Conservation (phyloP, 108 stramenopile species). For the Skeletonema grethae region DNA sequence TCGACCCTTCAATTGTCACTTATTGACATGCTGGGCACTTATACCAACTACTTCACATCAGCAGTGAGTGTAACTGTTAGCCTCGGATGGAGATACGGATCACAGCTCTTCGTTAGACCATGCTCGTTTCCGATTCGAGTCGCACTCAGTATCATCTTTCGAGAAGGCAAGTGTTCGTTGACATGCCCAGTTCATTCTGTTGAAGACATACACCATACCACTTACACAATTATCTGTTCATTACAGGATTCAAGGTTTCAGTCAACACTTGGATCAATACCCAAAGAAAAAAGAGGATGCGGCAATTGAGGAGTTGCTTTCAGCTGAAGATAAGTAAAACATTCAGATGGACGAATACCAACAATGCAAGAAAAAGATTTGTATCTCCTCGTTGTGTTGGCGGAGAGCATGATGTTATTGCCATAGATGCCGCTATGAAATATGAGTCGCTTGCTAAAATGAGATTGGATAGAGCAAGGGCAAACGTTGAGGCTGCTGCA, state of each 20-base stretch:
- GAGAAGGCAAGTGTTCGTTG: not conserved
- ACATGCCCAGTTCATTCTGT: not conserved
- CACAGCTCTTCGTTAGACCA: not conserved
- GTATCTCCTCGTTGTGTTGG: not conserved
- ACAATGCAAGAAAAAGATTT: slow-evolving; percentile 1
- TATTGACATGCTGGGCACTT: not conserved
- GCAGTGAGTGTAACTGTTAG: slow-evolving; percentile 9
- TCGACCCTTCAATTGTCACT: not conserved
- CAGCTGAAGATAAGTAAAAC: slow-evolving; percentile 23
- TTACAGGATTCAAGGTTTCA: slow-evolving; percentile 12
- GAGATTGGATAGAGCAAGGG: slow-evolving; percentile 22
- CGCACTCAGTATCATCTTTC: not conserved
- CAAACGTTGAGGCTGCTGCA: slow-evolving; percentile 14
- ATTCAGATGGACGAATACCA: slow-evolving; percentile 9
- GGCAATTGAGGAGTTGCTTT: slow-evolving; percentile 5
- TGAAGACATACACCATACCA: not conserved
- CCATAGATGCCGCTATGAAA: slow-evolving; percentile 24
- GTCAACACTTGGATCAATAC: slow-evolving; percentile 9
- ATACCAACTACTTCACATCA: slow-evolving; percentile 2
- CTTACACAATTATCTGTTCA: not conserved
- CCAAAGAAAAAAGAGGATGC: slow-evolving; percentile 9
- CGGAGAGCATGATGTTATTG: slow-evolving; percentile 2
- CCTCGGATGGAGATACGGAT: not conserved
- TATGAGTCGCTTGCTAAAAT: slow-evolving; percentile 21
- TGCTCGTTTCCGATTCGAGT: slow-evolving; percentile 5